A percentile compares a stretch with the other conserved stretches of the same genome.
Conservation (phyloP, 257 asterid genomes). For the Misopates orontium region DNA sequence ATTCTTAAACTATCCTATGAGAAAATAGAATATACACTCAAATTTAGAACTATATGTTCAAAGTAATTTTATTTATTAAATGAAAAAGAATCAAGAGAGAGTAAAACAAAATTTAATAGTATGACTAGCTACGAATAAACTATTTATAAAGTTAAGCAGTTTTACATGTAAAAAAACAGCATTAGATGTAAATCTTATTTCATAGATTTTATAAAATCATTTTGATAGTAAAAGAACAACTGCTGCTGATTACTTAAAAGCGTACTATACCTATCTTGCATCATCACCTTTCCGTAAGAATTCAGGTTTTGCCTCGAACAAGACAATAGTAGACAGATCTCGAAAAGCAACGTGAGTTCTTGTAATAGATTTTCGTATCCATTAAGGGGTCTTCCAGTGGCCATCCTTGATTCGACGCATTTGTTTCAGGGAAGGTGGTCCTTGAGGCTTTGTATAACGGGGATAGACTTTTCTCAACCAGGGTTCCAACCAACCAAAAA, state of each 20-base stretch:
- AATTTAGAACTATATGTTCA: no score
- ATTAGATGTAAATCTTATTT: no score
- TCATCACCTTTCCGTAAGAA: conserved; percentile 49
- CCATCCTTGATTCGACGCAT: conserved; percentile 40
- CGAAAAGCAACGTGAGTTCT: conserved; percentile 38
- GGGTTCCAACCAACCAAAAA: conserved; percentile 55
- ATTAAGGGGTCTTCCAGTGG: conserved; percentile 56
- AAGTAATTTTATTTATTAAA: no score
- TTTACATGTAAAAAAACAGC: no score
- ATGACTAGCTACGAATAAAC: no score
- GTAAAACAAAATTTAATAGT: no score
- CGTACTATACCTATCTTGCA: conserved; percentile 44
- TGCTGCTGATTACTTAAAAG: conserved; percentile 45
- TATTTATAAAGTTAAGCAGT: no score
- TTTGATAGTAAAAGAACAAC: conserved; percentile 37
- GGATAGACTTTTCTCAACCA: conserved; percentile 55
- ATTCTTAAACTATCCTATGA: no score
- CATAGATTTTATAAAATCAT: no score
- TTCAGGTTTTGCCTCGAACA: conserved; percentile 35
- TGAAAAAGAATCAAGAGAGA: no score
- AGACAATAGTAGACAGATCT: conserved; percentile 32
- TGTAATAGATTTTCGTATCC: conserved; percentile 52
- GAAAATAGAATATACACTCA: no score
- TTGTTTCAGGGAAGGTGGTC: conserved; percentile 45
- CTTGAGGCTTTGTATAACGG: conserved; percentile 53